A percentile compares a stretch with the other conserved stretches of the same genome.
phyloP scores from a whole-genome alignment of 2,329 filamentous ascomycete genomes.

The Apiospora pterosperma region DNA sequence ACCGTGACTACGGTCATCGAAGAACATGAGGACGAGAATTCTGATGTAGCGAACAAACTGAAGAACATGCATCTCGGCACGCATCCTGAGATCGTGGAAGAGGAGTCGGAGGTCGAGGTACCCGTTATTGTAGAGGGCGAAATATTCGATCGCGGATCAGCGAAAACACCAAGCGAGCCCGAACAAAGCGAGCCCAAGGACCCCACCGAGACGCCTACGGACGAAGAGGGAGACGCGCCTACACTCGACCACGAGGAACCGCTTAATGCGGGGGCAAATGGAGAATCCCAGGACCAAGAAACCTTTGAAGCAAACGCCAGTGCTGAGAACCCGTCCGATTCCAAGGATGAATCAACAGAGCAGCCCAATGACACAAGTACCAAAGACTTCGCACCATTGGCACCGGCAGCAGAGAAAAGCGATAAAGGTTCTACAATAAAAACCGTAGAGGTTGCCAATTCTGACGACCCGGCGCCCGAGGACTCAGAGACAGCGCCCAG shows the following conservation, averaged over 20 bases:
- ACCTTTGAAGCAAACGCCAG: background rate
- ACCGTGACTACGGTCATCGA: slow-evolving; percentile 80
- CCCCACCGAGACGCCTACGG: slow-evolving; percentile 11
- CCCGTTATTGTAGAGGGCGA: slow-evolving; percentile 39
- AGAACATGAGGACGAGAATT: slow-evolving; percentile 70
- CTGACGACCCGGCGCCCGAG: background rate
- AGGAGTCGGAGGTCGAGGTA: slow-evolving; percentile 39
- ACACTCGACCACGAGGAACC: slow-evolving; percentile 18
- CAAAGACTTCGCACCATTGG: background rate
- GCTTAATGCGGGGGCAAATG: slow-evolving; percentile 17
- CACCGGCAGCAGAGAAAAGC: background rate
- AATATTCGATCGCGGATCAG: slow-evolving; percentile 12
- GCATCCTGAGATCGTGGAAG: slow-evolving; percentile 57
- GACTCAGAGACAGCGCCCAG: background rate
- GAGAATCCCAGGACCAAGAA: slow-evolving; percentile 12
- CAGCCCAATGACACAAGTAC: background rate
- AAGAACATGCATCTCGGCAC: slow-evolving; percentile 42
- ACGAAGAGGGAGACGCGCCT: slow-evolving; percentile 17
- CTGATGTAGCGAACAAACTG: slow-evolving; percentile 43
- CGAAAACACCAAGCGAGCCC: background rate
- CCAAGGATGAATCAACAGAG: background rate
- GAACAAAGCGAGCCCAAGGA: slow-evolving; percentile 10
- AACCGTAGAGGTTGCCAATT: background rate
- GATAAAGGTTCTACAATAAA: background rate
- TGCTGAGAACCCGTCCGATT: background rate